phyloP scores from a whole-genome alignment of 108 stramenopile genomes.

The Discostella pseudostelligera region DNA sequence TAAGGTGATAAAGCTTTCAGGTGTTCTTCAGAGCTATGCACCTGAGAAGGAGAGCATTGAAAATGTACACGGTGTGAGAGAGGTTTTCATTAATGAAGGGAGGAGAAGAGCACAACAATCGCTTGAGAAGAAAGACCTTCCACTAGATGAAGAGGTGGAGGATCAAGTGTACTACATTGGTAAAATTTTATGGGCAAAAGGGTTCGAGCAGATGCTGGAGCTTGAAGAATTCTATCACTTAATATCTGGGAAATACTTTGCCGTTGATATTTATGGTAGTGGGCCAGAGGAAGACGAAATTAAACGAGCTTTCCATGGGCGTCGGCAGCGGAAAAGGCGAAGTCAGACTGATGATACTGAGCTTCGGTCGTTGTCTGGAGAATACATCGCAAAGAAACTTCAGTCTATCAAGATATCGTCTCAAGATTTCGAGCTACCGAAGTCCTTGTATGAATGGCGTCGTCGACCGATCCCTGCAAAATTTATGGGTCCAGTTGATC shows the following conservation, averaged over 20 bases:
- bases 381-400: conserved; percentile 32
- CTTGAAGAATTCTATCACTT: conserved; percentile 70
- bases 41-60: conserved; percentile 73
- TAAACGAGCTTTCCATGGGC: conserved; percentile 66
- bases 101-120: conserved; percentile 20
- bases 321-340: conserved; percentile 13
- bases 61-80: conserved; percentile 90
- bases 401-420: conserved; percentile 30
- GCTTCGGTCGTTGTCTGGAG: conserved; percentile 8
- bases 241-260: conserved; percentile 64
- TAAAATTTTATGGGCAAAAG: conserved; percentile 87
- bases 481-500: conserved; percentile 78
- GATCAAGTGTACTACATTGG: conserved; percentile 80
- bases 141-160: conserved; percentile 28
- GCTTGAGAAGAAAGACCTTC: not conserved
- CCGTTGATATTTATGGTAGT: conserved; percentile 77
- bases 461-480: conserved; percentile 68
- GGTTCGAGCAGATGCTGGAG: conserved; percentile 72
- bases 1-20: conserved; percentile 84
- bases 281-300: conserved; percentile 80
- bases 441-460: conserved; percentile 55
- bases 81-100: conserved; percentile 53
- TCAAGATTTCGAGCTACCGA: conserved; percentile 52
- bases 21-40: conserved; percentile 73
- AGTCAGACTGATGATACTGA: conserved; percentile 1